Conservation (phyloP, 2,329 filamentous ascomycete species). For the Endothia cerciana region DNA sequence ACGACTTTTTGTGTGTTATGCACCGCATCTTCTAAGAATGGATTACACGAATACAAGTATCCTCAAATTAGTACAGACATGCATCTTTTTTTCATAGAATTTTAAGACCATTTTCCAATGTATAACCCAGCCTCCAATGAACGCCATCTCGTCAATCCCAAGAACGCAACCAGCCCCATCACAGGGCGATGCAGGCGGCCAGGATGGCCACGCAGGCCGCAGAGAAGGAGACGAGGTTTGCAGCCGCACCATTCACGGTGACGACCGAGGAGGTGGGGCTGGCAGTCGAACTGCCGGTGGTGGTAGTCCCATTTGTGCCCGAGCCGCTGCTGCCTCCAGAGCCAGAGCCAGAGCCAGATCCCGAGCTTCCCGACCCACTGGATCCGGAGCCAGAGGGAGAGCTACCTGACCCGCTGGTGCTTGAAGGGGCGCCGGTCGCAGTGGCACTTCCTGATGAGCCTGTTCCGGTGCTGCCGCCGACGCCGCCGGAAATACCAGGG, state of each 20-base stretch:
- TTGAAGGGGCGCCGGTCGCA: constrained; percentile 10
- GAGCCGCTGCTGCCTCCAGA: neutral
- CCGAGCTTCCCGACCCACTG: constrained; percentile 18
- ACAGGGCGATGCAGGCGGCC: neutral
- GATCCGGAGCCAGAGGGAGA: constrained; percentile 12
- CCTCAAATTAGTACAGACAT: neutral
- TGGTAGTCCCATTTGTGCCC: constrained; percentile 8
- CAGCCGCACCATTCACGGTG: constrained; percentile 9
- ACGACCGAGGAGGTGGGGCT: constrained; percentile 11
- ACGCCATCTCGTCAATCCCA: neutral
- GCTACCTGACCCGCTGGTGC: constrained; percentile 15
- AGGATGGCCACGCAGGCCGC: constrained; percentile 5
- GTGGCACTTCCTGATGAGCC: constrained; percentile 9
- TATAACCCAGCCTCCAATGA: neutral
- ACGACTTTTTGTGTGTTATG: neutral
- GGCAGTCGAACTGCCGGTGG: constrained; percentile 8
- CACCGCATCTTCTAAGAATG: neutral
- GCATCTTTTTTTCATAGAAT: neutral
- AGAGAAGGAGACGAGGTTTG: constrained; percentile 13
- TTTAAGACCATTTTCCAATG: neutral
- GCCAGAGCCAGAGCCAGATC: constrained; percentile 17
- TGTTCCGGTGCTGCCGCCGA: constrained; percentile 1
- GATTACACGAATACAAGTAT: neutral
- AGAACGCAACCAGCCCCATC: neutral
- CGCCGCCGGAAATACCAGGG: constrained; percentile 12